Evolutionary conservation across 768 basidiomycete genomes (phyloP).

Genomic region (Boletales sp.): DNA sequence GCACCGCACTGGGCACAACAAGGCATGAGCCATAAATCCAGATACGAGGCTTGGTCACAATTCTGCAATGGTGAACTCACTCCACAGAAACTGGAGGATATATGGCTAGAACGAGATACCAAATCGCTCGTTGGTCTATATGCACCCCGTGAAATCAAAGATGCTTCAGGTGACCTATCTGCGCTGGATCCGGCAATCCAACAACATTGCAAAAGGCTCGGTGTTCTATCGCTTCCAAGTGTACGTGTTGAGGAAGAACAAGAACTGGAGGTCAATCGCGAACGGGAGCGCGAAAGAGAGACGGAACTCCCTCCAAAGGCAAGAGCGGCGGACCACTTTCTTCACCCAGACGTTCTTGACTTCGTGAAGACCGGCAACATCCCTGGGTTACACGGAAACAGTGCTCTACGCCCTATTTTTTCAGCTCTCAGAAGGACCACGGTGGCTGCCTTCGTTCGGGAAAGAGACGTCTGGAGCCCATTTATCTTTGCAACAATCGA

Average conservation of each 20-base stretch:
- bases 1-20: no score
- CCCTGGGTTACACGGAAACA: background rate
- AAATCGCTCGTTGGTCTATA: constrained; percentile 35
- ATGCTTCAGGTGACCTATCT: background rate
- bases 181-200: background rate
- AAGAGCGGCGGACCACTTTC: background rate
- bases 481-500: background rate
- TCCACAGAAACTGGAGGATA: background rate
- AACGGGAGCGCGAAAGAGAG: background rate
- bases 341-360: background rate
- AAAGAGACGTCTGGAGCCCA: background rate
- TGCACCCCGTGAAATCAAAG: background rate
- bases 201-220: constrained; percentile 8
- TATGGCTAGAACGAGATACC: constrained; percentile 39
- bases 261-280: constrained; percentile 24
- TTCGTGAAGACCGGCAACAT: background rate
- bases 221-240: constrained; percentile 6
- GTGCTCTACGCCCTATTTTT: background rate
- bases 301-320: background rate
- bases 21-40: constrained; percentile 8
- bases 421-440: background rate
- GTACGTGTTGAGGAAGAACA: constrained; percentile 40
- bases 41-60: constrained; percentile 10
- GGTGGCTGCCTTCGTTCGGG: background rate
- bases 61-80: background rate